Base-by-base conservation (phyloP, 139 green algal species). In the Chlamydomonas incerta region DNA sequence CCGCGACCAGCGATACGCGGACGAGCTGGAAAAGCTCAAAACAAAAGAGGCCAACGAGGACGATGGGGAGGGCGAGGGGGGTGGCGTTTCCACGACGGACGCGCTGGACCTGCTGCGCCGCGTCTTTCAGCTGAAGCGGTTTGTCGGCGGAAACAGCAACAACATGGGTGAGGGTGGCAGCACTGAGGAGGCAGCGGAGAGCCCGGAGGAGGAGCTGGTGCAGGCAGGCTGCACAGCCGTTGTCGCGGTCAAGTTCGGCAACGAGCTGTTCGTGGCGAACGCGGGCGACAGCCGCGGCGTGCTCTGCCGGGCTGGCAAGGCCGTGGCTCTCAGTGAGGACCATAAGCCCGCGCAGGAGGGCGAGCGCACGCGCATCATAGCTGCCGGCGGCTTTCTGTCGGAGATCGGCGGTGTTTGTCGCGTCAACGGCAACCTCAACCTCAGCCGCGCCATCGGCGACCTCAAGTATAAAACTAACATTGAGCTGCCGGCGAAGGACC, bases 371-470 rank as follows among this genome's bases (percentile, higher is more conserved):
- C 91, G 96, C 79, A 99, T 98, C 76, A 90, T 95, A 41, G 92
- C 92, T 17, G 97, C 97, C 17, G 96, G 96, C n/a, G 89, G 89
- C 46, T 92, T 92, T 68, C 72, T 92, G 9, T 85, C 71, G 47
- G 89, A 92, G 47, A 90, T 92, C 33, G 89, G 89, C 11, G 89
- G 89, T 9, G 89, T 92, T 18, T 88, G 85, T 71, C 90, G 96
- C 34, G 96, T 99, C 0, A 99, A 99, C 79, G 96, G 96, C 88
- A 98, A 98, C 87, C 93, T 99, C 8, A 98, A 99, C 89, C 91
- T 99, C 83, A 97, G 94, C 9, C 92, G 97, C 41, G 98, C 97
- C 0, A 98, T 99, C 75, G 97, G 97, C 0, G 97, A 99, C 88
- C 91, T 99, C 62, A 96, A 96, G 82, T 99, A 99, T 90, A 99